Conservation (phyloP, 192 early-diverging fungal genomes). For the Coemansia sp. region DNA sequence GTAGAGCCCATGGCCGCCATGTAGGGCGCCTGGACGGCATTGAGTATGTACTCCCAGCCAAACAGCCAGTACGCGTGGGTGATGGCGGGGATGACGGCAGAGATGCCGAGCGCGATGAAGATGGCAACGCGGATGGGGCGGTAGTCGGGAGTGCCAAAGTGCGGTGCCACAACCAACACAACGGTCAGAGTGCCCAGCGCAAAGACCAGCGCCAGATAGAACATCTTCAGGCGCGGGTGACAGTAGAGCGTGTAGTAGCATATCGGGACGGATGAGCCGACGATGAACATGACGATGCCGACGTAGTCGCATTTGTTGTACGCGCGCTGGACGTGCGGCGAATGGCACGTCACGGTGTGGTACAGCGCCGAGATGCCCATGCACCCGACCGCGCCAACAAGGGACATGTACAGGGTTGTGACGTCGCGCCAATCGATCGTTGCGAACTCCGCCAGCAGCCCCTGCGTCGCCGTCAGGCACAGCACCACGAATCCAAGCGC, state of each 20-base stretch:
- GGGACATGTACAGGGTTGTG: conserved; percentile 72
- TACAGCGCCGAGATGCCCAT: conserved; percentile 78
- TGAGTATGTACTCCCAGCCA: conserved; percentile 62
- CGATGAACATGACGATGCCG: conserved; percentile 84
- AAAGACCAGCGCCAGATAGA: conserved; percentile 65
- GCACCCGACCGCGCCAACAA: conserved; percentile 76
- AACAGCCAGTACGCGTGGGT: conserved; percentile 66
- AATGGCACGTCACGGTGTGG: conserved; percentile 87
- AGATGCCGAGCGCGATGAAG: conserved; percentile 81
- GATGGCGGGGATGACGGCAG: conserved; percentile 70
- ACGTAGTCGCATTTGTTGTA: conserved; percentile 95
- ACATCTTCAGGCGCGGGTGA: conserved; percentile 52
- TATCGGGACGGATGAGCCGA: conserved; percentile 58
- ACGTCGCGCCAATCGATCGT: conserved; percentile 67
- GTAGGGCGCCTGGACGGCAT: conserved; percentile 65
- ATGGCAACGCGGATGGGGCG: conserved; percentile 75
- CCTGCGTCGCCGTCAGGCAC: conserved; percentile 55
- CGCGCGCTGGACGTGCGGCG: conserved; percentile 59
- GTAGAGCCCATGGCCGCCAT: conserved; percentile 72
- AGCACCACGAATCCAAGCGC: conserved; percentile 61
- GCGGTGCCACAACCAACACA: conserved; percentile 61
- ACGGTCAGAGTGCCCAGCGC: conserved; percentile 68
- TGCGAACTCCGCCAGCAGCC: conserved; percentile 46
- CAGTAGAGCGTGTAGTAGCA: conserved; percentile 67
- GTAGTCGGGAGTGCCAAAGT: conserved; percentile 75